Base-by-base conservation (phyloP, 2,329 filamentous ascomycete species). In the Capronia epimyces region DNA sequence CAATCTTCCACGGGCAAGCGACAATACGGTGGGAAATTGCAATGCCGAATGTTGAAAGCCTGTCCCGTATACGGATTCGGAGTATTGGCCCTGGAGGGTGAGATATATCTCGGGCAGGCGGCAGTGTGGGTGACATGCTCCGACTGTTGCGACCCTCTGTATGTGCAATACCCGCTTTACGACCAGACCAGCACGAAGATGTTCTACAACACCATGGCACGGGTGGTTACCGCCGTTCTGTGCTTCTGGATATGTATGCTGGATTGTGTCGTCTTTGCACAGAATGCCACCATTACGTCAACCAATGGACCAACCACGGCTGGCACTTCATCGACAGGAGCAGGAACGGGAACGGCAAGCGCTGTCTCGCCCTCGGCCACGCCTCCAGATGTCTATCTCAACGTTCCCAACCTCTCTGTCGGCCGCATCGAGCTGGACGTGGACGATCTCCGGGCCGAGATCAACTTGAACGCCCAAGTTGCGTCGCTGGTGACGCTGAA, bases 391-490 rank as follows among this genome's bases (percentile, higher is more conserved):
- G 79, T 83, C 15, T 70, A 74, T 49, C 73, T 83, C 31, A 75
- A 73, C 42, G 75, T 82, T 1, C 78, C 80, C 0, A 72, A 80
- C 56, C 70, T 83, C 6, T 75, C 75, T 32, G 79, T 83, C 15
- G 76, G 76, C 32, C 70, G 71, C 43, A 83, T 83, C 52, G 79
- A 82, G 65, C 69, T 83, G 2, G 73, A 76, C 41, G 80, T 83
- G 2, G 78, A 82, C 57, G 74, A 81, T 57, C 66, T 82, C 15
- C 69, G 71, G 52, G 80, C 78, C 2, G 76, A 83, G 53, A 70
- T 83, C 60, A 82, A 82, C 62, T 68, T 83, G 1, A 77, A 78
- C 43, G 79, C 80, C 27, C 73, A 78, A 53, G 71, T 83, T n/a
- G 79, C 80, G 12, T 74, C 72, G 36, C 71, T 83, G 1, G 80